These are phyloP conservation scores for Galerina marginata DNA, from an alignment of 768 basidiomycete species.

Conservation along the genomic window DNA sequence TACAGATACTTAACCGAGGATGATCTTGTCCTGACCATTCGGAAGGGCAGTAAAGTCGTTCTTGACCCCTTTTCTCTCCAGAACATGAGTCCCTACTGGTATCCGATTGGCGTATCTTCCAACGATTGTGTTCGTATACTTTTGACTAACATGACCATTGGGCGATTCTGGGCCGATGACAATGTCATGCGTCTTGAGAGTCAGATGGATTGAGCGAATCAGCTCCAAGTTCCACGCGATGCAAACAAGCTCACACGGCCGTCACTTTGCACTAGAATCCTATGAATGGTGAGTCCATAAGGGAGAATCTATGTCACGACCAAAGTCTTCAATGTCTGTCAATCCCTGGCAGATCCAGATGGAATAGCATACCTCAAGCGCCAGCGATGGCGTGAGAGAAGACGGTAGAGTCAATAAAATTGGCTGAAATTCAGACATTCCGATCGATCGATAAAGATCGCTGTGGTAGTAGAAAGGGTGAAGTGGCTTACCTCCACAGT, in stretches of 20 bases:
- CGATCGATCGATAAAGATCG: slow-evolving; percentile 3
- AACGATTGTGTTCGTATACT: slow-evolving; percentile 75
- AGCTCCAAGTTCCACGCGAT: slow-evolving; percentile 1
- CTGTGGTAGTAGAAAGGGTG: slow-evolving; percentile 9
- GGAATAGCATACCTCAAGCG: slow-evolving; percentile 57
- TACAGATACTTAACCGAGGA: neutral
- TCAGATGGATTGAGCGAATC: slow-evolving; percentile 1
- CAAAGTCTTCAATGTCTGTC: slow-evolving; percentile 11
- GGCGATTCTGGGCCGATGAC: slow-evolving; percentile 75
- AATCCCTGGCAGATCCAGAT: neutral
- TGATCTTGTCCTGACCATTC: slow-evolving; percentile 39
- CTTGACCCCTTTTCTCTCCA: slow-evolving; percentile 59
- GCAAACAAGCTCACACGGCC: slow-evolving; percentile 53
- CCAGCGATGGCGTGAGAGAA: slow-evolving; percentile 59
- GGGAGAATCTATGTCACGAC: slow-evolving; percentile 58
- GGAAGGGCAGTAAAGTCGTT: slow-evolving; percentile 50
- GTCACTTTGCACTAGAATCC: slow-evolving; percentile 66
- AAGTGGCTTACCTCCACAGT: neutral
- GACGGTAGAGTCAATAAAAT: slow-evolving; percentile 56
- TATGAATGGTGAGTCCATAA: slow-evolving; percentile 71
- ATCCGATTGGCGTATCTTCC: slow-evolving; percentile 78
- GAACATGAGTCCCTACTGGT: slow-evolving; percentile 57
- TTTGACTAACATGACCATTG: slow-evolving; percentile 59
- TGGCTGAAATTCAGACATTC: slow-evolving; percentile 56
- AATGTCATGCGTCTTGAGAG: slow-evolving; percentile 70